Base-by-base conservation (phyloP, 345 rosid genomes). In the Salix dunnii region DNA sequence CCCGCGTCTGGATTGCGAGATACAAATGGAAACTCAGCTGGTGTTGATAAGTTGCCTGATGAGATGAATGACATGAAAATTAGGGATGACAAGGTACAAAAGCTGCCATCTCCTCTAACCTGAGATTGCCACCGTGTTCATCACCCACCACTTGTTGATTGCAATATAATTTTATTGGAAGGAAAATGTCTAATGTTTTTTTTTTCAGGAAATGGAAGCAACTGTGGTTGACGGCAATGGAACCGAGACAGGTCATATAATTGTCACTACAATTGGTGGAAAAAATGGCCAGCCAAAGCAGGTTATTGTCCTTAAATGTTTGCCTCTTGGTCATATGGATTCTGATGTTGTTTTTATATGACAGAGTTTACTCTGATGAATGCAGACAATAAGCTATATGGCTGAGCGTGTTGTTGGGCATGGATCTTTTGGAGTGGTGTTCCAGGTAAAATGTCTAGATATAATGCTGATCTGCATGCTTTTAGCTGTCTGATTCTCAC, bases 391-490 rank as follows among this genome's bases (percentile, higher is more conserved):
- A 76, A 92, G 97, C 83, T 96, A 93, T 76, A 92, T 96, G 99
- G 99, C 99, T 33, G 99, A 96, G 86, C 94, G 98, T 68, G 87
- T 91, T 27, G 97, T 96, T 63, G 98, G 99, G 65, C 91, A 90
- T 60, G 99, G 99, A 74, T 96, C 99, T 68, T 96, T 96, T 82
- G 99, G 98, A 70, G 88, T 94, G 61, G 99, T 94, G 12, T 94
- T 96, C 79, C 98, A 93, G 97, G 99, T 92, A 48, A 74, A 70
- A 70, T 78, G 14, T 51, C 60, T 38, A 13, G 7, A 42, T 35
- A 20, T 61, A 14, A 20, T 43, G 11, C 43, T 78, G 9, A 30
- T 73, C 60, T 61, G 28, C 71, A 31, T 27, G 27, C 28, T 51
- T 74, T 36, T 72, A 14, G 33, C 17, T 40, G 33, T 4, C 13